Base-by-base conservation (phyloP, 2,329 filamentous ascomycete genomes). In the Talaromyces pinophilus region DNA sequence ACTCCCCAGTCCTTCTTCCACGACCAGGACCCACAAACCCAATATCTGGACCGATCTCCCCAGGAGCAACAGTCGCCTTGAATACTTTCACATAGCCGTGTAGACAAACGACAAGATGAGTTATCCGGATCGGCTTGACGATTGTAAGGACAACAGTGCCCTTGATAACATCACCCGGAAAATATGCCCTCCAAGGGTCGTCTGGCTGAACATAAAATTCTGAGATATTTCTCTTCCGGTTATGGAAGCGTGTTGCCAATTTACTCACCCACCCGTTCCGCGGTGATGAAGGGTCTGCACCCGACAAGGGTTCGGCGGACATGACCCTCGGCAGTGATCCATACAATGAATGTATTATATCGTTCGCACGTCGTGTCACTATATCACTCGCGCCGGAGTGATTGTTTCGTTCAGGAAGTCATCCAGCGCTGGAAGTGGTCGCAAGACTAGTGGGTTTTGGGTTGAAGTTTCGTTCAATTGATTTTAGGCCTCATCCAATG, bases 11-110 rank as follows among this genome's bases (percentile, higher is more conserved):
- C 70, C 80, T 79, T 67, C 80, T 85, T 50, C 85, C 85, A 69
- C 83, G 82, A 19, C 85, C 86, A 2, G 82, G 82, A 5, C 84
- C 85, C 54, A 87, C 74, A 44, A 82, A 83, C 3, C 82, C 80
- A 65, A 81, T 77, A 59, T 80, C 79, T 40, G 84, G 82, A 67
- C 82, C 80, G 6, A 79, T 78, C 69, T 88, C 86, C 13, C 84
- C 83, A 0, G 86, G 82, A 8, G 84, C 79, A 63, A 85, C 83
- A 40, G 86, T 83, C 67, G 86, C 88, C 76, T 87, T 88, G 77
- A 84, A 88, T 17, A 89, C 87, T 74, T 88, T 87, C 60, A 86
- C 87, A 74, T 85, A 87, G 25, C 87, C 87, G 78, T 89, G 86
- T 68, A 90, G 77, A 71, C 84, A 86, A 38, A 89, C 80, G 13